These are phyloP conservation scores for Passiflora organensis DNA, from an alignment of 345 rosid genomes.

Conservation along the genomic window DNA sequence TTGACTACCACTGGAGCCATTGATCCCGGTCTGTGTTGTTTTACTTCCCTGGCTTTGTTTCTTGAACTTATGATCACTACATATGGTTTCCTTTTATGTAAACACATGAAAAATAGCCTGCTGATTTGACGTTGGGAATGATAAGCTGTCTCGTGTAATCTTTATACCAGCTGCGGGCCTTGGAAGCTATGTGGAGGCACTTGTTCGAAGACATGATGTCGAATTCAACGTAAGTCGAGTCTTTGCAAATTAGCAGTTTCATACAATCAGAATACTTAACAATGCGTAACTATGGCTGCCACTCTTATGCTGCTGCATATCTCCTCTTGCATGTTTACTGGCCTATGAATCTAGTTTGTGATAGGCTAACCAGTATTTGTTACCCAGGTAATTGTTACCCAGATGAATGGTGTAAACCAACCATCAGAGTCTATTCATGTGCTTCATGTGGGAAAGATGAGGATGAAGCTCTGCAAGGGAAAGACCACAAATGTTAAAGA, in stretches of 20 bases:
- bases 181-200: constrained; percentile 94
- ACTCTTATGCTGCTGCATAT: background rate
- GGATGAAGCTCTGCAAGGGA: constrained; percentile 86
- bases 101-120: background rate
- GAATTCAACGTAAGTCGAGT: constrained; percentile 67
- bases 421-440: constrained; percentile 73
- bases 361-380: background rate
- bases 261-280: too few relatives aligned
- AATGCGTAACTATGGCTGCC: too few relatives aligned
- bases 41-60: constrained; percentile 12
- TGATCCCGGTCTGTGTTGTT: constrained; percentile 67
- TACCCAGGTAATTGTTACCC: constrained; percentile 71
- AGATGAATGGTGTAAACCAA: constrained; percentile 63
- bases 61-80: background rate
- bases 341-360: constrained; percentile 2
- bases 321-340: background rate
- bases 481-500: constrained; percentile 69
- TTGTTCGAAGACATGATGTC: constrained; percentile 81
- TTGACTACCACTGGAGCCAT: constrained; percentile 65
- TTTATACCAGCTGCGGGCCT: constrained; percentile 78
- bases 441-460: constrained; percentile 93
- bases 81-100: background rate
- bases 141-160: constrained; percentile 8
- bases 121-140: background rate
- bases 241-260: background rate